Percentiles rank a stretch among this genome's conserved stretches.
These are phyloP conservation scores for Lactarius psammicola DNA, from an alignment of 768 basidiomycete genomes.

Conservation along the genomic window DNA sequence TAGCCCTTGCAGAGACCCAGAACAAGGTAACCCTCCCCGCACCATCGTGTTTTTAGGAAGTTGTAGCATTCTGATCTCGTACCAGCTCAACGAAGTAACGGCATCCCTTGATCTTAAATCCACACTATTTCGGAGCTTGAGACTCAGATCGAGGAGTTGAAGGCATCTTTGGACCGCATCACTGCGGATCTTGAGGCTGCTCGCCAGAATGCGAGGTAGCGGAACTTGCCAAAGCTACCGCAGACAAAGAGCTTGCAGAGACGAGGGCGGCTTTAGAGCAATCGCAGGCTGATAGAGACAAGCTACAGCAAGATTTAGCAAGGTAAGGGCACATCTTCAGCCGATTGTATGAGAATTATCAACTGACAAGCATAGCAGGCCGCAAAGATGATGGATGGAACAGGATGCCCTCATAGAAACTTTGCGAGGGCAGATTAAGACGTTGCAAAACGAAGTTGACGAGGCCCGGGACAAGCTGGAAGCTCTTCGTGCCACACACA, in stretches of 20 bases:
- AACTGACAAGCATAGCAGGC: conserved; percentile 42
- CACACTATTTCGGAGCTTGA: conserved; percentile 51
- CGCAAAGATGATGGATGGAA: conserved; percentile 42
- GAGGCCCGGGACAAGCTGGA: conserved; percentile 55
- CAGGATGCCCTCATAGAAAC: conserved; percentile 48
- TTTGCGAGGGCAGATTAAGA: conserved; percentile 51
- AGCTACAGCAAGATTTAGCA: conserved; percentile 45
- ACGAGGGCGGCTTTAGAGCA: conserved; percentile 43
- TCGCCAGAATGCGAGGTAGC: conserved; percentile 44
- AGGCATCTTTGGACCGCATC: conserved; percentile 48
- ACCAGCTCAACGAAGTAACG: conserved; percentile 59
- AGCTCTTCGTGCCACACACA: conserved; percentile 46
- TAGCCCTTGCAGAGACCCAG: conserved; percentile 56
- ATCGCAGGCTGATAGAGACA: conserved; percentile 34
- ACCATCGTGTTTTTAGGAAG: conserved; percentile 1
- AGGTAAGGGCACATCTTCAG: conserved; percentile 49
- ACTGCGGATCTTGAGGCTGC: conserved; percentile 51
- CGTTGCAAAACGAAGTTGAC: conserved; percentile 50
- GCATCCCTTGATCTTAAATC: conserved; percentile 55
- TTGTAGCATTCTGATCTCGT: conserved; percentile 9
- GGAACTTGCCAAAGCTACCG: conserved; percentile 47
- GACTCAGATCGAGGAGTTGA: conserved; percentile 48
- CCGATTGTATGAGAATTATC: neutral
- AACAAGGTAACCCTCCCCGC: conserved; percentile 45
- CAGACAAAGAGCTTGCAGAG: conserved; percentile 50